These are phyloP conservation scores for Spathaspora girioi DNA, from an alignment of 805 yeast species.

Conservation along the genomic window DNA sequence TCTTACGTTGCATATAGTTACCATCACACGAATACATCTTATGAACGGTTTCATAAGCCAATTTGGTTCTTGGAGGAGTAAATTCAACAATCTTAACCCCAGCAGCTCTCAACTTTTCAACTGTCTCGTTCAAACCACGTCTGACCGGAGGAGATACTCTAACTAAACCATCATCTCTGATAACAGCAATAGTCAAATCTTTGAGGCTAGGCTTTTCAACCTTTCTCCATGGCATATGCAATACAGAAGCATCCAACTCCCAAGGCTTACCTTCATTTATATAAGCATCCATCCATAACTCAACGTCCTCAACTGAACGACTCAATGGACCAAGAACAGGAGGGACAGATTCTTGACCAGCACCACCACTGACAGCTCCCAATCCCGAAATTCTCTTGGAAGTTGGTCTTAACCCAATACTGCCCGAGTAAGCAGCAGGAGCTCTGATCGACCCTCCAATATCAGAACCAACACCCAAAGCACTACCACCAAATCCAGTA, in stretches of 20 bases:
- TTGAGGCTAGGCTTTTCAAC: constrained; percentile 37
- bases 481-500: constrained; percentile 39
- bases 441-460: constrained; percentile 44
- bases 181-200: constrained; percentile 55
- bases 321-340: constrained; percentile 71
- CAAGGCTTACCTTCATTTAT: constrained; percentile 65
- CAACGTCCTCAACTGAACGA: constrained; percentile 62
- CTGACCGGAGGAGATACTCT: constrained; percentile 64
- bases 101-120: constrained; percentile 51
- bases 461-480: constrained; percentile 40
- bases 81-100: constrained; percentile 57
- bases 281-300: constrained; percentile 60
- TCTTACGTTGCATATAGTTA: constrained; percentile 49
- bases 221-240: constrained; percentile 53
- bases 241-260: constrained; percentile 44
- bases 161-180: constrained; percentile 62
- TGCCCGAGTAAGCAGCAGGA: constrained; percentile 42
- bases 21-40: constrained; percentile 66
- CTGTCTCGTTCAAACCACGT: constrained; percentile 54
- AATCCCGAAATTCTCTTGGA: constrained; percentile 25
- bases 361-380: constrained; percentile 52
- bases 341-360: constrained; percentile 63
- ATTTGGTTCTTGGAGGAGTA: constrained; percentile 54
- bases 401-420: constrained; percentile 42
- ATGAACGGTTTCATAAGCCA: constrained; percentile 57